Evolutionary conservation across 2,329 filamentous ascomycete genomes (phyloP).

Genomic region (Calonectria fujianensis): DNA sequence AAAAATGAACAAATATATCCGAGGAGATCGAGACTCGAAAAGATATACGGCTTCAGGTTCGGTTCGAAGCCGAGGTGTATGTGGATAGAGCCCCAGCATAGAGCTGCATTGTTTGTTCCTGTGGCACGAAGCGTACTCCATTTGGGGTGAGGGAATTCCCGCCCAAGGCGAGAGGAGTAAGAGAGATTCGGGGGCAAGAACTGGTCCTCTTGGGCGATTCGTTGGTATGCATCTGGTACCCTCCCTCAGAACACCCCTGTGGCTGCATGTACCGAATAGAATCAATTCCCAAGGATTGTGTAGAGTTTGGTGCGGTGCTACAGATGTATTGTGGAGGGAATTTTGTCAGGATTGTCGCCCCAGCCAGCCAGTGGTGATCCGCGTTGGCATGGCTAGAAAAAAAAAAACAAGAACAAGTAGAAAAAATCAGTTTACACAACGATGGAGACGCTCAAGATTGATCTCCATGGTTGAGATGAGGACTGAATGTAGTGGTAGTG

Average conservation of each 20-base stretch:
- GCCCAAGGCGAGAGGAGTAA: neutral
- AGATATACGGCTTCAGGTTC: neutral
- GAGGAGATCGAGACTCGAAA: neutral
- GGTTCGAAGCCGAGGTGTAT: neutral
- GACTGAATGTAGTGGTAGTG: slow-evolving; percentile 13
- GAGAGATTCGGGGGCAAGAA: slow-evolving; percentile 4
- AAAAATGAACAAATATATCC: too few relatives aligned
- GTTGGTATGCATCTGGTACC: slow-evolving; percentile 5
- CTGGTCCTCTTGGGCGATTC: slow-evolving; percentile 2
- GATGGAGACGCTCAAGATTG: neutral
- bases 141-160: slow-evolving; percentile 38
- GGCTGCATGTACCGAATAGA: slow-evolving; percentile 39
- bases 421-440: slow-evolving; percentile 7
- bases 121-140: neutral
- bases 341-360: neutral
- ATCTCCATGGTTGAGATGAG: neutral
- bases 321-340: neutral
- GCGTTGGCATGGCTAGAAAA: neutral
- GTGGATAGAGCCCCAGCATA: neutral
- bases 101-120: slow-evolving; percentile 1
- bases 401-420: neutral
- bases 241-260: slow-evolving; percentile 12
- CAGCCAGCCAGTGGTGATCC: slow-evolving; percentile 4
- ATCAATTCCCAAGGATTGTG: slow-evolving; percentile 18
- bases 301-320: slow-evolving; percentile 4